Conservation (phyloP, 176 grass and related monocot species). For the Aegilops speltoides region DNA sequence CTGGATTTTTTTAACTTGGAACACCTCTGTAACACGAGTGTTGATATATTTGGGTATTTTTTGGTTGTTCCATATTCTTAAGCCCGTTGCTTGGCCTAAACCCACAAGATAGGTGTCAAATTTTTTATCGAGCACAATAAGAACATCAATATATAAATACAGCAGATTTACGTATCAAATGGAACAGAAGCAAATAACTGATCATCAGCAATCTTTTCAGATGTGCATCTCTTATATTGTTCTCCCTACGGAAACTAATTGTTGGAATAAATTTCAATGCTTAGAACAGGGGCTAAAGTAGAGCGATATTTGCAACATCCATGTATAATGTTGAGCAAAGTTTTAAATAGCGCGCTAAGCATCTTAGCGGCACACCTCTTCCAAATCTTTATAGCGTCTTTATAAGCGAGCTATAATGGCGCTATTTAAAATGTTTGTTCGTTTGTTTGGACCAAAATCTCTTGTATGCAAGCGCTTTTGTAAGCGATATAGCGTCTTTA, state of each 20-base stretch:
- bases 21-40: constrained; percentile 68
- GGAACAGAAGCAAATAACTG: constrained; percentile 11
- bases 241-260: constrained; percentile 52
- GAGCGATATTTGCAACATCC: not conserved
- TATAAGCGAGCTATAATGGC: too few species aligned
- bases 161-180: constrained; percentile 42
- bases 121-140: not conserved
- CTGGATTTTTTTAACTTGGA: constrained; percentile 62
- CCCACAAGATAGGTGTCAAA: not conserved
- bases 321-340: not conserved
- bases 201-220: constrained; percentile 41
- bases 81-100: constrained; percentile 32
- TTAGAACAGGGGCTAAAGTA: not conserved
- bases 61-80: constrained; percentile 29
- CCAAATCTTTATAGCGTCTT: too few species aligned
- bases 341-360: too few species aligned
- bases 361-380: too few species aligned
- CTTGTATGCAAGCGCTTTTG: too few species aligned
- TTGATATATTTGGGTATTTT: constrained; percentile 72
- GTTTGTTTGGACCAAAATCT: too few species aligned
- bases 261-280: not conserved
- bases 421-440: too few species aligned
- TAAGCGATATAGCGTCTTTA: too few species aligned
- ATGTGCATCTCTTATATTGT: constrained; percentile 48
- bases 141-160: not conserved